Conservation (phyloP, 2,329 filamentous ascomycete species). For the Paracamarosporium sp. region DNA sequence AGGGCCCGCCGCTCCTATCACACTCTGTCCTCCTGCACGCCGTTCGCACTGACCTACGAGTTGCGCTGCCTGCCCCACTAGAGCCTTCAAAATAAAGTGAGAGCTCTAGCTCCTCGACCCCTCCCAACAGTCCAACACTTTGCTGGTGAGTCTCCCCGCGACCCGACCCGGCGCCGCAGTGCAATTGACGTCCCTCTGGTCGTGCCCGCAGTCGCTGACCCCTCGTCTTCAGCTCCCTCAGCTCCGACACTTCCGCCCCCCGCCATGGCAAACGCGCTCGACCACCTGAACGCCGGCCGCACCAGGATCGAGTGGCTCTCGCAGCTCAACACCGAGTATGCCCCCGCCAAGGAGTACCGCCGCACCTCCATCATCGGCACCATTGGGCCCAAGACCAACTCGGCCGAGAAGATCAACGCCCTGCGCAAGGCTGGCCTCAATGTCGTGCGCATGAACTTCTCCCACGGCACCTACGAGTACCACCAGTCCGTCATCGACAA, state of each 20-base stretch:
- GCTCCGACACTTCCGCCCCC: constrained; percentile 9
- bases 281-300: constrained; percentile 80
- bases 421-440: constrained; percentile 92
- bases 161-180: not conserved
- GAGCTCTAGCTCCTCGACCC: constrained; percentile 16
- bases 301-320: constrained; percentile 74
- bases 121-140: constrained; percentile 18
- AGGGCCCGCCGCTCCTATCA: constrained; percentile 8
- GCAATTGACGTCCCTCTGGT: not conserved
- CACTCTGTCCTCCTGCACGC: constrained; percentile 10
- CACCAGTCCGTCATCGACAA: constrained; percentile 99
- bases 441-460: constrained; percentile 99
- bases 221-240: constrained; percentile 14
- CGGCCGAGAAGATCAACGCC: constrained; percentile 93
- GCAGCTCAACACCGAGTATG: constrained; percentile 87
- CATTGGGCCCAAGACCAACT: constrained; percentile 99
- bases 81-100: constrained; percentile 17
- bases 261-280: constrained; percentile 70
- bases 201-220: constrained; percentile 7
- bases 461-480: constrained; percentile 92
- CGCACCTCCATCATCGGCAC: constrained; percentile 99
- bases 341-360: constrained; percentile 87
- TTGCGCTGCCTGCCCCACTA: constrained; percentile 12
- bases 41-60: not conserved
- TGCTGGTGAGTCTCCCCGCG: constrained; percentile 6